A percentile compares a stretch with the other conserved stretches of the same genome.
These are phyloP conservation scores for Xylaria sp. DNA, from an alignment of 2,329 filamentous ascomycete species.

Conservation along the genomic window DNA sequence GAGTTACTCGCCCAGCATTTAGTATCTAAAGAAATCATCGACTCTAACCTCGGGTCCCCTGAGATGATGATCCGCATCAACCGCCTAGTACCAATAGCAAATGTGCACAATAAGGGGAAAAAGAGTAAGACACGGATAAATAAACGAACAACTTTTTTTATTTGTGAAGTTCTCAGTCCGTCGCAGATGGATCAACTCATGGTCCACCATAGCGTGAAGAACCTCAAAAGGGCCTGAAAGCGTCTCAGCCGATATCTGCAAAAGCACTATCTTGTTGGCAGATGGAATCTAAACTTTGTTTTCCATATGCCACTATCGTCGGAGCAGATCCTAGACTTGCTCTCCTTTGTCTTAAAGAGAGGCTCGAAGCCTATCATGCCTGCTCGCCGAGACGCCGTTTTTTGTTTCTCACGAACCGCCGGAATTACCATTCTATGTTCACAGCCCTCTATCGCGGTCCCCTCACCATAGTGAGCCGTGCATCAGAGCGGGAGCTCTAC, in stretches of 20 bases:
- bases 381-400: constrained; percentile 39
- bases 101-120: not conserved
- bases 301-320: constrained; percentile 37
- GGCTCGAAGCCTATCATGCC: constrained; percentile 35
- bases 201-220: constrained; percentile 40
- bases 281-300: constrained; percentile 35
- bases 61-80: no score
- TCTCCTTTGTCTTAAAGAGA: constrained; percentile 31
- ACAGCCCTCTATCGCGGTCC: constrained; percentile 36
- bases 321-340: constrained; percentile 34
- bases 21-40: no score
- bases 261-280: constrained; percentile 36
- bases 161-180: constrained; percentile 47
- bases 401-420: constrained; percentile 35
- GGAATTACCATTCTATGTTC: constrained; percentile 41
- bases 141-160: constrained; percentile 40
- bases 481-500: constrained; percentile 29
- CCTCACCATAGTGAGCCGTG: constrained; percentile 31
- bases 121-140: not conserved
- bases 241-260: constrained; percentile 40
- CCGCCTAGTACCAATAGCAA: no score
- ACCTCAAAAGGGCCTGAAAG: constrained; percentile 40
- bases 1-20: no score
- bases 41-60: no score
- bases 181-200: constrained; percentile 41